Percentiles rank a stretch among this genome's conserved stretches.
These are phyloP conservation scores for Aspergillus sclerotialis DNA, from an alignment of 2,329 filamentous ascomycete species.

Conservation along the genomic window DNA sequence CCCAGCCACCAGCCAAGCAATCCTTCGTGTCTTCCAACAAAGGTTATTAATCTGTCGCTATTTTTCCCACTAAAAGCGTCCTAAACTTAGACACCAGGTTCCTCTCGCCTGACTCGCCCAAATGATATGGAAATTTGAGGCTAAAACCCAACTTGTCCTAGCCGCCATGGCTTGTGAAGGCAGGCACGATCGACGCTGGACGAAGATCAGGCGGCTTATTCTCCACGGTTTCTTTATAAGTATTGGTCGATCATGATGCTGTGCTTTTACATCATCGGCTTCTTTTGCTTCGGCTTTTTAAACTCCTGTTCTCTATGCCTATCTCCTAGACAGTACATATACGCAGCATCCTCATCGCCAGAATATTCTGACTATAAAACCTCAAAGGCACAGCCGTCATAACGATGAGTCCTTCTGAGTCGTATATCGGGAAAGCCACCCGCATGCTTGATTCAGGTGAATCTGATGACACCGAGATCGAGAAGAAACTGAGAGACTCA, in stretches of 20 bases:
- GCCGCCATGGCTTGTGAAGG: too few relatives aligned
- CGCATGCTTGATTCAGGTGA: not conserved
- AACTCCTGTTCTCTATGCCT: not conserved
- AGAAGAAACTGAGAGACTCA: slow-evolving; percentile 9
- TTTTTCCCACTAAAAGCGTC: too few relatives aligned
- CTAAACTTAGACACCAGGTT: not conserved
- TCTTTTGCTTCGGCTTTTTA: not conserved
- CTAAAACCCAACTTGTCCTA: slow-evolving; percentile 3
- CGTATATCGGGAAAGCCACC: too few relatives aligned
- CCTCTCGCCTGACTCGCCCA: slow-evolving; percentile 13
- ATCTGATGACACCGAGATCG: slow-evolving; percentile 3
- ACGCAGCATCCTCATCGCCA: not conserved
- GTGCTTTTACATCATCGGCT: not conserved
- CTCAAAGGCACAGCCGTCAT: too few relatives aligned
- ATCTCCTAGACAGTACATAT: not conserved
- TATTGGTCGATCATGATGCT: not conserved
- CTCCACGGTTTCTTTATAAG: not conserved
- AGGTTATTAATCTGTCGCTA: too few relatives aligned
- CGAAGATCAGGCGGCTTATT: not conserved
- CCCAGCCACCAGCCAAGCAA: too few relatives aligned
- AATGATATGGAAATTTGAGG: slow-evolving; percentile 10
- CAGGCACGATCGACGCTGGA: slow-evolving; percentile 1
- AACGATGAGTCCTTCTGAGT: not conserved
- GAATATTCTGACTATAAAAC: not conserved
- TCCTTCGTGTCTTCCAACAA: too few relatives aligned